Evolutionary conservation across 108 stramenopile genomes (phyloP).

Genomic region (Fistulifera solaris): DNA sequence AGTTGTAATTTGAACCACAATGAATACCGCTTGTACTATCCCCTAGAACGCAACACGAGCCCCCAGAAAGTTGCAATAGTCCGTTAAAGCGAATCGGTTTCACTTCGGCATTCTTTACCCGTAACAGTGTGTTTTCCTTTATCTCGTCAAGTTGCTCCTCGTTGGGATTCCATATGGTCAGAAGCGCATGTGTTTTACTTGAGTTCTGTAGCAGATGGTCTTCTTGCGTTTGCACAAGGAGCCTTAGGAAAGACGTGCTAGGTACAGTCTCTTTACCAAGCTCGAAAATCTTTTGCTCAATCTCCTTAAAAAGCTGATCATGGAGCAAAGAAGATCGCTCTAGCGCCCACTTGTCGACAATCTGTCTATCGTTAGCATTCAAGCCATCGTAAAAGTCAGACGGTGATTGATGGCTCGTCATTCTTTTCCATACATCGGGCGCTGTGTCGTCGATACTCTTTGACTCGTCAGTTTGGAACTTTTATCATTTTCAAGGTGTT

Average conservation of each 20-base stretch:
- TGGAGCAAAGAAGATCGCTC: constrained; percentile 17
- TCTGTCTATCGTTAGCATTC: constrained; percentile 20
- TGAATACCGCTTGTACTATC: no score
- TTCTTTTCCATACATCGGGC: constrained; percentile 49
- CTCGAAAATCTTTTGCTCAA: no score
- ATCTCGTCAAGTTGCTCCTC: constrained; percentile 56
- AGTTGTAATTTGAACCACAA: no score
- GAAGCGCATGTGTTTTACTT: neutral
- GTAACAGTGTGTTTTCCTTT: constrained; percentile 42
- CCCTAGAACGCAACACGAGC: no score
- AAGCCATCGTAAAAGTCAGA: constrained; percentile 45
- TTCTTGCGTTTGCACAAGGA: no score
- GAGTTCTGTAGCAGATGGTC: no score
- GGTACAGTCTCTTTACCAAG: no score
- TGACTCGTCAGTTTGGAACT: neutral
- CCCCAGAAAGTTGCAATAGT: constrained; percentile 39
- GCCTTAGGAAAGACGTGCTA: no score
- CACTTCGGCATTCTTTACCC: constrained; percentile 46
- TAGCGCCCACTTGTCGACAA: constrained; percentile 45
- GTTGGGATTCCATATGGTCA: constrained; percentile 67
- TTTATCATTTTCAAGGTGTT: no score
- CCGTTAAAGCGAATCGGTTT: constrained; percentile 32
- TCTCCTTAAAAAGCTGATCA: no score
- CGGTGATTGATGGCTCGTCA: constrained; percentile 32
- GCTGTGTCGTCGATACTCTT: constrained; percentile 62